Evolutionary conservation across 352 stramenopile species (phyloP).

Genomic region (Pythium dissotocum): DNA sequence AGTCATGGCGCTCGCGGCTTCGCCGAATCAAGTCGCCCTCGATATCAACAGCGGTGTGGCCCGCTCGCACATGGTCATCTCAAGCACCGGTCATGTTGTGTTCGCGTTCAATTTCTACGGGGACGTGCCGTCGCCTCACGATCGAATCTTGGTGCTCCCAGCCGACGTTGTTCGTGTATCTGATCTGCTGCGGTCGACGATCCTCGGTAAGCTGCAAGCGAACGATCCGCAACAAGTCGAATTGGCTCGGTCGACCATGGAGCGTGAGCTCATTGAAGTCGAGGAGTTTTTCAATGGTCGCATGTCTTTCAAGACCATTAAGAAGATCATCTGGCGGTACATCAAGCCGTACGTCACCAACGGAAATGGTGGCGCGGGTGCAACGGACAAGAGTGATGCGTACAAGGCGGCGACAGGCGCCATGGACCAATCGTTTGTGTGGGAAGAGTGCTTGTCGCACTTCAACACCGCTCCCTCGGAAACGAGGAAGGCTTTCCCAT

Average conservation of each 20-base stretch:
- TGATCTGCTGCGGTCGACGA: conserved; percentile 45
- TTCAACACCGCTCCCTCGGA: conserved; percentile 30
- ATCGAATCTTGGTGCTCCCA: conserved; percentile 47
- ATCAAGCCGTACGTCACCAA: conserved; percentile 26
- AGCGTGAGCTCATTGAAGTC: conserved; percentile 41
- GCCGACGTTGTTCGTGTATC: conserved; percentile 47
- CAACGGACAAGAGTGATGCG: conserved; percentile 32
- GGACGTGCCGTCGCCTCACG: conserved; percentile 26
- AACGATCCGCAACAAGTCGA: conserved; percentile 43
- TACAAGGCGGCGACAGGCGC: conserved; percentile 32
- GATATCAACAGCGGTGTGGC: background rate
- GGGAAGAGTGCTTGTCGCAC: conserved; percentile 45
- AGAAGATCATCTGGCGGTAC: conserved; percentile 26
- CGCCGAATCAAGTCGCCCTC: background rate
- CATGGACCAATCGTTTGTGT: conserved; percentile 39
- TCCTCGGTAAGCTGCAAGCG: conserved; percentile 49
- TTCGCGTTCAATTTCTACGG: conserved; percentile 40
- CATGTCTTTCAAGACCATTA: conserved; percentile 27
- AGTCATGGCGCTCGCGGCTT: background rate
- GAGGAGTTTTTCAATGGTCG: conserved; percentile 34
- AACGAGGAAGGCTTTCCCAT: conserved; percentile 38
- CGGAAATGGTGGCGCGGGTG: conserved; percentile 4
- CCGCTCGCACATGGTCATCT: conserved; percentile 10
- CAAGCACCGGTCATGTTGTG: conserved; percentile 25
- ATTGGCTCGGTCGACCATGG: conserved; percentile 30